phyloP scores from a whole-genome alignment of 2,329 filamentous ascomycete species.

The Fusarium fujikuroi region DNA sequence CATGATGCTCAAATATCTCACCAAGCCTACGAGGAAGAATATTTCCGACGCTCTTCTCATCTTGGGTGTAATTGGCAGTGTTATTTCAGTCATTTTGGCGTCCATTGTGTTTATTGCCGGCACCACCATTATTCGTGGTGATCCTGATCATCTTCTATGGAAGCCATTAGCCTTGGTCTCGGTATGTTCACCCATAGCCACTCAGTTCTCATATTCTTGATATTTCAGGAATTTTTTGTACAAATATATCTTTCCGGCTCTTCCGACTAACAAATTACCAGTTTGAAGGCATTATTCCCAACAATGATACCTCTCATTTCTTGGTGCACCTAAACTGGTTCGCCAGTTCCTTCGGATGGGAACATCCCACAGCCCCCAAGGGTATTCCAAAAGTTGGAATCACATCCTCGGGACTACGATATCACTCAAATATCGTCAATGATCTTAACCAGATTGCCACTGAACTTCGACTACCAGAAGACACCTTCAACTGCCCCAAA shows the following conservation, averaged over 20 bases:
- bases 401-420: conserved; percentile 28
- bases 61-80: conserved; percentile 37
- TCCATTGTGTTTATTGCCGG: conserved; percentile 38
- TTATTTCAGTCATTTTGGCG: conserved; percentile 32
- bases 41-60: conserved; percentile 30
- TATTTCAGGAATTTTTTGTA: neutral
- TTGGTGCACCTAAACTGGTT: conserved; percentile 44
- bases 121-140: conserved; percentile 33
- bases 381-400: conserved; percentile 39
- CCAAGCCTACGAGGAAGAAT: conserved; percentile 30
- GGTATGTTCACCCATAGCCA: conserved; percentile 26
- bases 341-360: conserved; percentile 41
- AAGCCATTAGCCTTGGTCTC: conserved; percentile 41
- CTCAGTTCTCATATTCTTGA: neutral
- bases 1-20: conserved; percentile 26
- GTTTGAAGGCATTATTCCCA: conserved; percentile 44
- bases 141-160: conserved; percentile 31
- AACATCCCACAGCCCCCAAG: conserved; percentile 41
- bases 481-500: conserved; percentile 36
- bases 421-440: conserved; percentile 29
- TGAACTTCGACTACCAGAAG: conserved; percentile 35
- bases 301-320: conserved; percentile 42
- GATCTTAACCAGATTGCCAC: conserved; percentile 39
- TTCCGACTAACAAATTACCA: conserved; percentile 12
- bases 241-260: neutral